A percentile compares a stretch with the other conserved stretches of the same genome.
Evolutionary conservation across 306 rosid species (phyloP).

Genomic region (Corylus avellana): DNA sequence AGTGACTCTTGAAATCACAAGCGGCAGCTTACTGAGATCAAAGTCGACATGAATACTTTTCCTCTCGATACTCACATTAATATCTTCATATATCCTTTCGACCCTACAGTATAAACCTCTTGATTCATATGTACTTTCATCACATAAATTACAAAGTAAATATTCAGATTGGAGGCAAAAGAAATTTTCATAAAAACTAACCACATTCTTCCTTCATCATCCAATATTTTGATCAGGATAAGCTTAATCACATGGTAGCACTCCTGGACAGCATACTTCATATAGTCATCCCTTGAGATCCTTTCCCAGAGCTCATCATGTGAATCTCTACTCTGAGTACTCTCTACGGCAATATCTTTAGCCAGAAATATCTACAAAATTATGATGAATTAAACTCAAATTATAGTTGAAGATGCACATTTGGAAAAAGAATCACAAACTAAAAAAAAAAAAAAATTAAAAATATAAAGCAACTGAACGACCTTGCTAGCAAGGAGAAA

Average conservation of each 20-base stretch:
- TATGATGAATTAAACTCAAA: not conserved
- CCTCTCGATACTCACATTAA: slow-evolving; percentile 49
- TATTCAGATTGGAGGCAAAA: slow-evolving; percentile 2
- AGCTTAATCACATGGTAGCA: slow-evolving; percentile 63
- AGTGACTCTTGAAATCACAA: slow-evolving; percentile 83
- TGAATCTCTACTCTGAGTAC: slow-evolving; percentile 50
- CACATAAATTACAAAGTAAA: slow-evolving; percentile 7
- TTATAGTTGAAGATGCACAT: not conserved
- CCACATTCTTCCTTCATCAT: slow-evolving; percentile 82
- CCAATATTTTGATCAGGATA: slow-evolving; percentile 71
- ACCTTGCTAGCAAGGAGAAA: slow-evolving; percentile 99
- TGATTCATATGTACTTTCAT: slow-evolving; percentile 7
- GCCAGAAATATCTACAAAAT: slow-evolving; percentile 59
- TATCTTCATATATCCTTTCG: slow-evolving; percentile 65
- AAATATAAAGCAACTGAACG: not conserved
- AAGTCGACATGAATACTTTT: slow-evolving; percentile 45
- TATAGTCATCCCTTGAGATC: slow-evolving; percentile 81
- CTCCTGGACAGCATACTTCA: slow-evolving; percentile 97
- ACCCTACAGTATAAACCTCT: slow-evolving; percentile 56
- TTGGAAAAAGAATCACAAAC: not conserved
- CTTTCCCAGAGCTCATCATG: slow-evolving; percentile 85
- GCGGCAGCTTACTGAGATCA: slow-evolving; percentile 62
- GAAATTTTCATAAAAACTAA: slow-evolving; percentile 34
- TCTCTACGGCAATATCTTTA: slow-evolving; percentile 73
- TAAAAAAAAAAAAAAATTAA: slow-evolving; percentile 4